Evolutionary conservation across 257 asterid genomes (phyloP), one percentile per base, ranked within the genome.

Genomic region (Capsicum pubescens): DNA sequence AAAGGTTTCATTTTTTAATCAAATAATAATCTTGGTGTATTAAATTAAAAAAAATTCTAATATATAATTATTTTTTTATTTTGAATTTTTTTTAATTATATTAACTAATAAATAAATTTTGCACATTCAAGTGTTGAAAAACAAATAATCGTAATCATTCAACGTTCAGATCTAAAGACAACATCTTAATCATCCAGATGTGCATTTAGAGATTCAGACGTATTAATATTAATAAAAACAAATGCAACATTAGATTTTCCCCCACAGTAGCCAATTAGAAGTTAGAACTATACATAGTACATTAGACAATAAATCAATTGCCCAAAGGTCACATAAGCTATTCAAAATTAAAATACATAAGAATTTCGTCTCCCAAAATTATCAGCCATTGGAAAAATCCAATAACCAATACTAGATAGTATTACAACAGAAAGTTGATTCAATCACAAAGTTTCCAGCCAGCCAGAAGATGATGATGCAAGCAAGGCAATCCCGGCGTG

Each of bases 351-450:
- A 36, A 68, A 52, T 36, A 16, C 26, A 14, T 12, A 42, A 16
- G 52, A 14, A 36, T 55, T 66, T 9, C 0, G 16, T 44, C 26
- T 68, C 54, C 26, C 52, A 16, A 68, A 68, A 44, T 69, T 39
- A 39, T 39, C 14, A 68, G 16, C 36, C 79, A 70, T 70, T 9
- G 12, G 56, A 44, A 71, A 71, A 44, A 44, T 71, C 36, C 17
- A 71, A 71, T 71, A 71, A 71, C 79, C 36, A 44, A 71, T 71
- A 71, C 17, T n/a, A 71, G 57, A 9, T 71, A 39, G 55, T 69
- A 69, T 16, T 4, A 54, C 17, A 52, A 76, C 0, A 9, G 48
- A 52, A 76, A 26, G 81, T 26, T 26, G 46, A 52, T 26, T 26
- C 81, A 54, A 76, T 68, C 63, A 15, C 12, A 52, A 76, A 52